phyloP scores from a whole-genome alignment of 2,329 filamentous ascomycete genomes.

The Colletotrichum eremochloae region DNA sequence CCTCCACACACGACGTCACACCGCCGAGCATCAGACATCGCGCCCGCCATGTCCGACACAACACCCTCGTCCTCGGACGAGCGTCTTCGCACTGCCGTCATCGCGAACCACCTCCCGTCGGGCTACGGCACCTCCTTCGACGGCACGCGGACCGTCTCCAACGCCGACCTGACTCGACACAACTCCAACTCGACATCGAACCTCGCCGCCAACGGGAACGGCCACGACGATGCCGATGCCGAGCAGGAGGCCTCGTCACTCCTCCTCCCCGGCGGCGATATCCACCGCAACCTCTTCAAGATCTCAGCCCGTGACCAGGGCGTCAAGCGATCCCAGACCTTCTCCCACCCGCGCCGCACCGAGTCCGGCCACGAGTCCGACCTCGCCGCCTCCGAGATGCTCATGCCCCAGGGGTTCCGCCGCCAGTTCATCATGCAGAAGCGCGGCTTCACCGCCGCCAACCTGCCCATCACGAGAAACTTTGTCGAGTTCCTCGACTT shows the following conservation, averaged over 20 bases:
- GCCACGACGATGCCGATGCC: conserved; percentile 24
- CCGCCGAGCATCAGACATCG: not conserved
- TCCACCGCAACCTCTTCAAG: conserved; percentile 83
- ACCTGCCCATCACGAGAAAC: conserved; percentile 71
- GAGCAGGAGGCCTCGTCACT: conserved; percentile 72
- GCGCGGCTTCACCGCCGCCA: conserved; percentile 44
- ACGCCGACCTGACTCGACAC: conserved; percentile 28
- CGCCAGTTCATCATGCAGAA: conserved; percentile 59
- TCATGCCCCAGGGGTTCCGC: conserved; percentile 55
- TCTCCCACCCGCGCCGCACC: conserved; percentile 64
- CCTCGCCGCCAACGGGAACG: not conserved
- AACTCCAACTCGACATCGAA: conserved; percentile 18
- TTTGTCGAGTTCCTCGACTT: conserved; percentile 83
- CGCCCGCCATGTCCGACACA: conserved; percentile 34
- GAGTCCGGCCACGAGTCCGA: conserved; percentile 42
- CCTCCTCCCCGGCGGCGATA: conserved; percentile 80
- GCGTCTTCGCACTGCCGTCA: conserved; percentile 36
- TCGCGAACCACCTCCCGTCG: conserved; percentile 41
- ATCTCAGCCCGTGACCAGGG: conserved; percentile 70
- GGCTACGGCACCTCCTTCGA: conserved; percentile 43
- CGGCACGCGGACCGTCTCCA: conserved; percentile 39
- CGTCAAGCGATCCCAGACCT: conserved; percentile 73
- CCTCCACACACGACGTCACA: not conserved
- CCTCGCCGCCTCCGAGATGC: conserved; percentile 42
- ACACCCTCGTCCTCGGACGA: conserved; percentile 33